Evolutionary conservation across 2,329 filamentous ascomycete genomes (phyloP), one percentile per base, ranked within the genome.

Genomic region (Trichoderma brevicompactum): DNA sequence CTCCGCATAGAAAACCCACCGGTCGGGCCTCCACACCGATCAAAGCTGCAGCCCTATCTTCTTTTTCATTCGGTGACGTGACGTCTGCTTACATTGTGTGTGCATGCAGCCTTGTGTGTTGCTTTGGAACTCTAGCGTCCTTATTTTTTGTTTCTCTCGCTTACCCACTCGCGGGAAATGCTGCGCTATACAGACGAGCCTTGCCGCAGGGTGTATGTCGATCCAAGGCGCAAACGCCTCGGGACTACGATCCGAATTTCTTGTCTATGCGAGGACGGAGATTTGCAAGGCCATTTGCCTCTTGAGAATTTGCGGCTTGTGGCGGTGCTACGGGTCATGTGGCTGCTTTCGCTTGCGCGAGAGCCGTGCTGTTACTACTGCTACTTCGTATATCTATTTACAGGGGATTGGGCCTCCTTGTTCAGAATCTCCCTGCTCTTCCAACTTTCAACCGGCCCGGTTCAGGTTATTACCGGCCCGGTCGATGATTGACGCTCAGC

Each of bases 291-390:
- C 19, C 10, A 28, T 28, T 28, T 28, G 23, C 23, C 23, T 28
- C 23, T 28, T 28, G 23, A 28, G 23, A 28, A 28, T 55, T 49
- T 49, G 55, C 13, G n/a, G 32, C 34, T 15, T 60, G 56, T 60
- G 56, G 56, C 44, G 56, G 56, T 60, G 56, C 56, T 38, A 12
- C 9, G 3, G 7, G 17, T 19, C 15, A 38, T 56, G 53, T 56
- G 40, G 53, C 40, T 56, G 53, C 34, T 5, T 28, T 44, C 23
- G 38, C 56, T 19, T 28, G 23, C n/a, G n/a, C n/a, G n/a, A n/a
- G n/a, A n/a, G n/a, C n/a, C n/a, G n/a, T 28, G 23, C 23, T 54
- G 34, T 38, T 19, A 34, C 32, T 40, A 32, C n/a, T n/a, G n/a
- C n/a, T n/a, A n/a, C n/a, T n/a, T n/a, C n/a, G n/a, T n/a, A n/a